These are phyloP conservation scores for Kandelia obovata DNA, from an alignment of 345 rosid species.

Conservation along the genomic window DNA sequence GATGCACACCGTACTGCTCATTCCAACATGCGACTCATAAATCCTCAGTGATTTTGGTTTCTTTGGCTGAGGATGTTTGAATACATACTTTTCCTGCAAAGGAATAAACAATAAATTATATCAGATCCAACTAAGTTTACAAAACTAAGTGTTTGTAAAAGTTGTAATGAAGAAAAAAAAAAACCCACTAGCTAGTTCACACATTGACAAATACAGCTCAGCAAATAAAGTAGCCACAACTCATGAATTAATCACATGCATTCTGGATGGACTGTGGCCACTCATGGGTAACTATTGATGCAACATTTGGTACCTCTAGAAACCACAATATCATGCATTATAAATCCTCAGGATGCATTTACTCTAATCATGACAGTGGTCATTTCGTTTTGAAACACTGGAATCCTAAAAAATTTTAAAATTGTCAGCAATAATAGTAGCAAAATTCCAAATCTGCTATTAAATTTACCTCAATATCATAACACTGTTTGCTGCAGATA, in stretches of 20 bases:
- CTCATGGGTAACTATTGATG: not conserved
- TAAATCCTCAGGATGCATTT: too few relatives aligned
- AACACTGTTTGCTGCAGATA: not conserved
- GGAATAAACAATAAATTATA: conserved; percentile 8
- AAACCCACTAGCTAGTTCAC: not conserved
- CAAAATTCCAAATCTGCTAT: conserved; percentile 1
- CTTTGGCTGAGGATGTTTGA: conserved; percentile 83
- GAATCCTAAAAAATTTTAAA: not conserved
- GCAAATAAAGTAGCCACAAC: not conserved
- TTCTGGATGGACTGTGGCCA: not conserved
- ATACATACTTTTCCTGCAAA: conserved; percentile 71
- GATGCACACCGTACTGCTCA: conserved; percentile 86
- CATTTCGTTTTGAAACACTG: not conserved
- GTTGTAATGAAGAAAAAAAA: not conserved
- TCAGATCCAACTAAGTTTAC: not conserved
- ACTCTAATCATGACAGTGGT: too few relatives aligned
- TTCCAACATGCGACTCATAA: conserved; percentile 94
- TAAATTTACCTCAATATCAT: conserved; percentile 12
- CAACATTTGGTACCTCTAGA: too few relatives aligned
- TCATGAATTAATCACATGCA: not conserved
- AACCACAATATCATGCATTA: too few relatives aligned
- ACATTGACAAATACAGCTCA: not conserved
- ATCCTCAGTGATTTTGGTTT: conserved; percentile 83
- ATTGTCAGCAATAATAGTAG: not conserved
- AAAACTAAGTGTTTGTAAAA: not conserved